Conservation (phyloP, 1,284 basidiomycete genomes). For the Wolfiporia cocos region DNA sequence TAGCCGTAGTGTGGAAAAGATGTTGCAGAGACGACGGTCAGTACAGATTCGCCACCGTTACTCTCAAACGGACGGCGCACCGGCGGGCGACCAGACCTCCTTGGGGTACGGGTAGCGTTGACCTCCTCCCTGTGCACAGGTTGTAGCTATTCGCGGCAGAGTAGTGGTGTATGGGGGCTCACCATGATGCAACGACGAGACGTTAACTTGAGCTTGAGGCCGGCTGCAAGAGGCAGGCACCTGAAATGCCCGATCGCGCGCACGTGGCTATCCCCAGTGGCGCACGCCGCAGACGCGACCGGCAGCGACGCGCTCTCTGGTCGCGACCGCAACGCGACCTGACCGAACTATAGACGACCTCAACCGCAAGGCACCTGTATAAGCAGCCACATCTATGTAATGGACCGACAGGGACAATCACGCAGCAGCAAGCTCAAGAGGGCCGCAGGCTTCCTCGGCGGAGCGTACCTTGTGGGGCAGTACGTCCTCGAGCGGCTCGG, state of each 20-base stretch:
- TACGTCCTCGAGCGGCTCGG: constrained; percentile 66
- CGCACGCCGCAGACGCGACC: no score
- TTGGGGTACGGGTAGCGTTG: constrained; percentile 66
- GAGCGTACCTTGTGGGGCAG: constrained; percentile 59
- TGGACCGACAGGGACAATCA: no score
- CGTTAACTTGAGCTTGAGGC: no score
- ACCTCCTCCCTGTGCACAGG: constrained; percentile 48
- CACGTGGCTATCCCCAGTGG: no score
- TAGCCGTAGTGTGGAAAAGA: neutral
- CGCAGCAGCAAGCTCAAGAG: constrained; percentile 36
- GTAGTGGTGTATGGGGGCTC: constrained; percentile 7
- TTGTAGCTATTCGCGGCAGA: neutral
- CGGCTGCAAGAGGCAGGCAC: no score
- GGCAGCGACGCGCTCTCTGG: no score
- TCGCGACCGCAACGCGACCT: no score
- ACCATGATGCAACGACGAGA: constrained; percentile 10
- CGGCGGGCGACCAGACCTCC: constrained; percentile 66
- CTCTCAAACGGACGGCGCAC: constrained; percentile 27
- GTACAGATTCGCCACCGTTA: neutral
- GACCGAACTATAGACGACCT: no score
- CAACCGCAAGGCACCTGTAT: no score
- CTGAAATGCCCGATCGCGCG: no score
- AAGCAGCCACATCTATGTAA: no score
- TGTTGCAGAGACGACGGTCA: neutral
- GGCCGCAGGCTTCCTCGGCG: constrained; percentile 46